Conservation (phyloP, 78 protist species). For the Emiliania huxleyi region DNA sequence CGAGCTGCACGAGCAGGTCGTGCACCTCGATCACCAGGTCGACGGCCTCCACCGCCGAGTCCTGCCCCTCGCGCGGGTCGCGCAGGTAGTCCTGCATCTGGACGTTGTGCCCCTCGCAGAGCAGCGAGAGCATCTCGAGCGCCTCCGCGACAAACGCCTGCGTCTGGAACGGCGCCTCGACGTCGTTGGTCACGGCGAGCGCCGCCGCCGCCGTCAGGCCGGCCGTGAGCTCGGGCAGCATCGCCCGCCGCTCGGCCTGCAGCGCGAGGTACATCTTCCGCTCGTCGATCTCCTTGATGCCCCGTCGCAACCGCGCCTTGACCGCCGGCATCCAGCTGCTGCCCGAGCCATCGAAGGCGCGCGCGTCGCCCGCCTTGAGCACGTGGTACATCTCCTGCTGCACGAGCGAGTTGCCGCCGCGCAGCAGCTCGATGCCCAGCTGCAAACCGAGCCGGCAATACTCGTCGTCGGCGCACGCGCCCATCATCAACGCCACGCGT, state of each 20-base stretch:
- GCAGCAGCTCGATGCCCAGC: background rate
- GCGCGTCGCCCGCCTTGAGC: background rate
- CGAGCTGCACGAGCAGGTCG: background rate
- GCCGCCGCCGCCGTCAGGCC: background rate
- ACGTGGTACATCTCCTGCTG: background rate
- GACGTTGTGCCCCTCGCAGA: background rate
- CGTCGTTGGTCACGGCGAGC: too few relatives aligned
- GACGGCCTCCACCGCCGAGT: background rate
- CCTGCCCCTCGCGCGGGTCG: background rate
- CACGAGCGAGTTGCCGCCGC: background rate
- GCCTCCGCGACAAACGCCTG: background rate
- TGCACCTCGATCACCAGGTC: background rate
- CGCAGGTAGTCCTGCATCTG: background rate
- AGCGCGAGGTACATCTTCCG: background rate
- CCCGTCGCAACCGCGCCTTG: background rate
- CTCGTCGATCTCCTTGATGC: background rate
- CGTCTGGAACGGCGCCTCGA: too few relatives aligned
- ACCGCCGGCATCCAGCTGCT: background rate
- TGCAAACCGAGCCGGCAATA: background rate
- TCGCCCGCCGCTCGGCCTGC: background rate
- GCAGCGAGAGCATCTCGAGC: background rate
- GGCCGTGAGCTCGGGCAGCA: background rate
- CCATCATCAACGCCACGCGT: background rate
- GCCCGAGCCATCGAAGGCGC: background rate
- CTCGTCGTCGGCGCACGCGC: background rate